Conservation (phyloP, 352 stramenopile species). For the Globisporangium solare region DNA sequence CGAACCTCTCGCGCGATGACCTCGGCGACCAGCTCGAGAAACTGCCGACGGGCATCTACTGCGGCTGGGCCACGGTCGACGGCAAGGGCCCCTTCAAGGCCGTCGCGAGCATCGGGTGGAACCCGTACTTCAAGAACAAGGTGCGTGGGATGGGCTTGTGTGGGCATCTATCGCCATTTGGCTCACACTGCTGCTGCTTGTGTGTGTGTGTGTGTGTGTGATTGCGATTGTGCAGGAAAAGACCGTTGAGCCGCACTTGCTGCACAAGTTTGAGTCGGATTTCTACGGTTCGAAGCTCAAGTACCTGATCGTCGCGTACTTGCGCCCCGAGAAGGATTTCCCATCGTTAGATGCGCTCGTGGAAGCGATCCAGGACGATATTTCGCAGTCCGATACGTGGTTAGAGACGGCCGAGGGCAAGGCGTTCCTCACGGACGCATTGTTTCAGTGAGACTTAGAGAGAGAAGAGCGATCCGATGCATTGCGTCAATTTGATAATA, state of each 20-base stretch:
- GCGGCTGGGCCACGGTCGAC: conserved; percentile 90
- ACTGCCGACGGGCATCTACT: conserved; percentile 91
- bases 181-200: neutral
- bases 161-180: neutral
- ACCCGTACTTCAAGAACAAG: conserved; percentile 93
- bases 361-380: conserved; percentile 88
- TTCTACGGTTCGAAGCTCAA: conserved; percentile 95
- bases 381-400: conserved; percentile 63
- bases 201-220: neutral
- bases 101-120: conserved; percentile 97
- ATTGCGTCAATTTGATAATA: too few relatives aligned
- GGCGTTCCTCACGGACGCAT: conserved; percentile 34
- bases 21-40: conserved; percentile 77
- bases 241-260: conserved; percentile 95
- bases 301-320: conserved; percentile 90
- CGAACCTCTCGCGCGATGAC: conserved; percentile 90
- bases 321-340: conserved; percentile 94
- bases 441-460: conserved; percentile 42
- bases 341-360: conserved; percentile 91
- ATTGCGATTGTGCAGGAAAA: conserved; percentile 74
- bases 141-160: conserved; percentile 19
- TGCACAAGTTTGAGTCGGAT: conserved; percentile 91
- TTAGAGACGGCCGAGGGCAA: conserved; percentile 54
- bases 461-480: neutral
- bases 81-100: conserved; percentile 85